Conservation (phyloP, 371 early-diverging fungal genomes). For the Lichtheimia hyalospora region DNA sequence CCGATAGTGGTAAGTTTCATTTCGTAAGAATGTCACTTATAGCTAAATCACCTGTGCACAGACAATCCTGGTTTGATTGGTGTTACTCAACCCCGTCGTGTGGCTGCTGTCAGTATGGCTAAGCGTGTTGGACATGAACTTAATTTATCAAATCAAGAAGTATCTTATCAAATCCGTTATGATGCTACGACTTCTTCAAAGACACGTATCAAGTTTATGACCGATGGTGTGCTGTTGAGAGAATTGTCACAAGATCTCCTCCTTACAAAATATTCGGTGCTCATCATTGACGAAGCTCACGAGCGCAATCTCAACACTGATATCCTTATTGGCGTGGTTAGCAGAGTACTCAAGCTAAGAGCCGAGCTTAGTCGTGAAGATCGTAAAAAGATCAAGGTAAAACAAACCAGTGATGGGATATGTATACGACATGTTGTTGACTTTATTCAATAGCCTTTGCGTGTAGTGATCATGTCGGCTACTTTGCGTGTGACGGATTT, state of each 20-base stretch:
- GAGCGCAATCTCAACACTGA: conserved; percentile 98
- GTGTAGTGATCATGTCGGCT: conserved; percentile 99
- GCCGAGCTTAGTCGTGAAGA: conserved; percentile 59
- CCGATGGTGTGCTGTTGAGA: conserved; percentile 98
- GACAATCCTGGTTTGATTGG: conserved; percentile 90
- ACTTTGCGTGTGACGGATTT: conserved; percentile 94
- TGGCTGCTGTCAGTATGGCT: conserved; percentile 98
- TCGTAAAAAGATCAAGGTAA: conserved; percentile 53
- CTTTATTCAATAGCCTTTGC: conserved; percentile 69
- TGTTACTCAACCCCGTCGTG: conserved; percentile 98
- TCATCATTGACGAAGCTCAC: conserved; percentile 99
- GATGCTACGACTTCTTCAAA: conserved; percentile 76
- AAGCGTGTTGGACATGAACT: conserved; percentile 93
- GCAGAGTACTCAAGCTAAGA: conserved; percentile 76
- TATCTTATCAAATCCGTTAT: conserved; percentile 85
- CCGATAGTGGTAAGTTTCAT: conserved; percentile 53
- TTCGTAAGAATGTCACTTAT: not conserved
- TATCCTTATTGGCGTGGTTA: conserved; percentile 93
- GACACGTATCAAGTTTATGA: conserved; percentile 97
- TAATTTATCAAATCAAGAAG: conserved; percentile 57
- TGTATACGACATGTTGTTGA: not conserved
- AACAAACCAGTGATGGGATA: not conserved
- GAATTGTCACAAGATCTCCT: conserved; percentile 90
- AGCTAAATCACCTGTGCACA: not conserved
- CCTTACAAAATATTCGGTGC: conserved; percentile 88